phyloP scores from a whole-genome alignment of 2,329 filamentous ascomycete species.

The Coniochaeta ligniaria region DNA sequence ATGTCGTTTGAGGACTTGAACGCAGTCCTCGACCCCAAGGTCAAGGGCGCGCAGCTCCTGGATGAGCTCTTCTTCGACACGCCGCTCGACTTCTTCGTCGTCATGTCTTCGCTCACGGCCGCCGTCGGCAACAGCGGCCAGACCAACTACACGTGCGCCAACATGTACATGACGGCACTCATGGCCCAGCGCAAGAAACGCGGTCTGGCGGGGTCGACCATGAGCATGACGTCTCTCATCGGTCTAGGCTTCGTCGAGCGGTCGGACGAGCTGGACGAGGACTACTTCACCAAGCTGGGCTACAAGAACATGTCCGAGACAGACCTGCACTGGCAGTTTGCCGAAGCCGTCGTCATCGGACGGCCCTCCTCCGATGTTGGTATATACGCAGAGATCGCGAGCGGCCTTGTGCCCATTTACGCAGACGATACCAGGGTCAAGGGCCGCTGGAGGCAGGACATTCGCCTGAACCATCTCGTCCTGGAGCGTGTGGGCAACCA shows the following conservation, averaged over 20 bases:
- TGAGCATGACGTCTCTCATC: slow-evolving; percentile 22
- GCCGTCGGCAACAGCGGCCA: slow-evolving; percentile 22
- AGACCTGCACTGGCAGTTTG: background rate
- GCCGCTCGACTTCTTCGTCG: slow-evolving; percentile 27
- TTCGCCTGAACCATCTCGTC: too few species aligned
- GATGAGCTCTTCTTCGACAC: slow-evolving; percentile 19
- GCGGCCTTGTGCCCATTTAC: too few species aligned
- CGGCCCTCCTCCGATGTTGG: too few species aligned
- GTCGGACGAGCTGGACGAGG: too few species aligned
- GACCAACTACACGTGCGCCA: slow-evolving; percentile 32
- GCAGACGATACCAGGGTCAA: too few species aligned
- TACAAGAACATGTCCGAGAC: background rate
- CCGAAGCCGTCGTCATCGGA: too few species aligned
- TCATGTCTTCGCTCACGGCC: slow-evolving; percentile 19
- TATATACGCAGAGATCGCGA: too few species aligned
- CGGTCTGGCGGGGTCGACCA: slow-evolving; percentile 23
- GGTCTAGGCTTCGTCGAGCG: slow-evolving; percentile 24
- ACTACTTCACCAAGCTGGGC: background rate
- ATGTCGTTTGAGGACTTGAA: slow-evolving; percentile 14
- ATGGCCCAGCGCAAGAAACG: slow-evolving; percentile 19
- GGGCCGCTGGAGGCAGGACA: too few species aligned
- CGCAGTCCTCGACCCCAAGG: slow-evolving; percentile 21
- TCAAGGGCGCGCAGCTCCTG: slow-evolving; percentile 20
- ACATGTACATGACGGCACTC: slow-evolving; percentile 27
- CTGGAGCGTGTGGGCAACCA: too few species aligned